Base-by-base conservation (phyloP, 257 asterid genomes). In the Oldenlandia corymbosa region DNA sequence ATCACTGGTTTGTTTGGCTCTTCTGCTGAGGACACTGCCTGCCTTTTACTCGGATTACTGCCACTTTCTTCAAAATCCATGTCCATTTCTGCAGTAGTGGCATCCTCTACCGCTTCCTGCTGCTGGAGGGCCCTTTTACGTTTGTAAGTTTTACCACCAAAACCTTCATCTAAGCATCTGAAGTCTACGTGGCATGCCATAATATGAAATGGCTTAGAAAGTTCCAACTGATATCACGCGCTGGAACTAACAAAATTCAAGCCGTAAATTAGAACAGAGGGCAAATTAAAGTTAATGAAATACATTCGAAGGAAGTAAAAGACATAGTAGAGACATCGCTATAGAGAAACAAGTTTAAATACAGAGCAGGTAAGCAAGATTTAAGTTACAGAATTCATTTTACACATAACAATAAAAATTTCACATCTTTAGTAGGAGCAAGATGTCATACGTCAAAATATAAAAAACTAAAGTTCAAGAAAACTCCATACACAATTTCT, bases 181-280 rank as follows among this genome's bases (percentile, higher is more conserved):
- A 92, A 92, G 80, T 92, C 99, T 39, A 92, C 69, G 18, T 88
- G 81, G 75, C 97, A 92, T 12, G 97, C 99, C 99, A 92, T 92
- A 27, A 8, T 56, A 56, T 31, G 43, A 31, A 45, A 45, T 45
- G 50, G 21, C 23, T 18, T 17, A 45, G 9, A 45, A 45, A 23
- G 0, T 45, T 4, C 50, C 50, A 45, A 18, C 18, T 18, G 23
- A 16, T 16, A 45, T 45, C 23, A 1, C 32, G 43, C 16, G 42
- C 18, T 56, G 43, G 17, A 8, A 56, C 27, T 14, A 31, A 26
- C 1, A 1, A 30, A 4, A 55, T 55, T 55, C 24, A 55, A 31
- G 42, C 27, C 20, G 18, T 43, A 1, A 17, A 20, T 55, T 55
- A 30, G 24, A 18, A 30, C 60, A 55, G 5, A 1, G 23, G 1